Evolutionary conservation across 257 asterid genomes (phyloP).

Genomic region (Solanum paucissectum): DNA sequence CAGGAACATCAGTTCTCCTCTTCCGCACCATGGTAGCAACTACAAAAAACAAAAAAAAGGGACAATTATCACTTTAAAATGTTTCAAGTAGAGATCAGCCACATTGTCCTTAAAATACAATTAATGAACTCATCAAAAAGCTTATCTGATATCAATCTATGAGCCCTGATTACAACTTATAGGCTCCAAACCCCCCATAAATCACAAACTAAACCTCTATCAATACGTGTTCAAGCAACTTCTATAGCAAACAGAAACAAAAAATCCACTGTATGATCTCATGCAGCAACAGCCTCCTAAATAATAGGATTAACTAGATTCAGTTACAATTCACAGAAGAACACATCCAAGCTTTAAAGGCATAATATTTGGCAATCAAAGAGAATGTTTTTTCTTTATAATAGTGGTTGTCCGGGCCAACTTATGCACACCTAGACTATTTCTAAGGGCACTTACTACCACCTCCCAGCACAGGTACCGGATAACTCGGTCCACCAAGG

Average conservation of each 20-base stretch:
- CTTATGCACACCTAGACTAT: not conserved
- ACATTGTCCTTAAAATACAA: not conserved
- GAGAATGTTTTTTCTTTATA: not conserved
- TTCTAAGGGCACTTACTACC: not conserved
- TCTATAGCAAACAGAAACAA: not conserved
- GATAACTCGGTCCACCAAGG: not conserved
- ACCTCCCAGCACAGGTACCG: not conserved
- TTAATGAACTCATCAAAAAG: not conserved
- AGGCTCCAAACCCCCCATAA: not conserved
- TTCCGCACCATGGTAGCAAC: slow-evolving; percentile 68
- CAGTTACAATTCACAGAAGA: not conserved
- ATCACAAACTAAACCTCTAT: not conserved
- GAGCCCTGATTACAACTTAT: not conserved
- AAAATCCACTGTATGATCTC: not conserved
- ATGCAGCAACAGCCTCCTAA: not conserved
- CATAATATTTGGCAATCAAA: not conserved
- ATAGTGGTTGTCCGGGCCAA: not conserved
- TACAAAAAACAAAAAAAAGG: slow-evolving; percentile 4
- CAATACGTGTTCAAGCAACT: not conserved
- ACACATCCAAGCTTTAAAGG: not conserved
- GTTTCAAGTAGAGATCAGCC: not conserved
- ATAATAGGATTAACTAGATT: not conserved
- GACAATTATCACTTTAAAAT: not conserved
- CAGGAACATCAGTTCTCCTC: slow-evolving; percentile 58
- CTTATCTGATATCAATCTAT: not conserved